Evolutionary conservation across 345 rosid species (phyloP).

Genomic region (Acer yangbiense): DNA sequence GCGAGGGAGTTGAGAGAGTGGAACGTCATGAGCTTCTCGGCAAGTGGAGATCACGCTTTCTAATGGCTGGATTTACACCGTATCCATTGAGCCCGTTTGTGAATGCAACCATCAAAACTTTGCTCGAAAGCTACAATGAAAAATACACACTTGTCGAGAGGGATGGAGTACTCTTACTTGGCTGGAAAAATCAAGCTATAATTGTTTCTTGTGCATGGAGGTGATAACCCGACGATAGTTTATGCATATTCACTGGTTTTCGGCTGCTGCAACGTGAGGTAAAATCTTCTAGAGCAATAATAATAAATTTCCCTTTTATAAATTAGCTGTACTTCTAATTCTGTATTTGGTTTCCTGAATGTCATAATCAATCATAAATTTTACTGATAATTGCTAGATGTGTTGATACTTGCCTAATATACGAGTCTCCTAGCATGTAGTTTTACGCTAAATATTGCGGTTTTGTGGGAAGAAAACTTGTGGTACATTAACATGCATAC

Average conservation of each 20-base stretch:
- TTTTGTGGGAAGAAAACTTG: neutral
- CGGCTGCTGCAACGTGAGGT: constrained; percentile 7
- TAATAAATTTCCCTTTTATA: constrained; percentile 2
- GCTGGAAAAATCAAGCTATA: constrained; percentile 82
- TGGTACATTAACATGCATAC: neutral
- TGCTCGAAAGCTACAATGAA: constrained; percentile 62
- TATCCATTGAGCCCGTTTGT: constrained; percentile 68
- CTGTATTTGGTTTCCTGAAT: neutral
- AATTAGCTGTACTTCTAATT: neutral
- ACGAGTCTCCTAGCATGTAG: neutral
- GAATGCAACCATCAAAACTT: constrained; percentile 69
- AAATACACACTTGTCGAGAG: constrained; percentile 76
- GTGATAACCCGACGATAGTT: constrained; percentile 28
- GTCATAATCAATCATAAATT: neutral
- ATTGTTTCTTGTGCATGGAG: constrained; percentile 87
- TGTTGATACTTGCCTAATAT: neutral
- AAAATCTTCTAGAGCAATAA: neutral
- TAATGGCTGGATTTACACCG: constrained; percentile 89
- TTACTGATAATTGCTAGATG: neutral
- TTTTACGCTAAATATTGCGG: neutral
- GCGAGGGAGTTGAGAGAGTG: constrained; percentile 89
- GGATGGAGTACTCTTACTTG: constrained; percentile 78
- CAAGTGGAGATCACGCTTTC: constrained; percentile 82
- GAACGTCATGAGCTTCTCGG: constrained; percentile 86
- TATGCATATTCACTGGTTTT: neutral